Percentiles rank a stretch among this genome's conserved stretches.
Conservation (phyloP, 1,139 yeast genomes). For the Candida sp. region DNA sequence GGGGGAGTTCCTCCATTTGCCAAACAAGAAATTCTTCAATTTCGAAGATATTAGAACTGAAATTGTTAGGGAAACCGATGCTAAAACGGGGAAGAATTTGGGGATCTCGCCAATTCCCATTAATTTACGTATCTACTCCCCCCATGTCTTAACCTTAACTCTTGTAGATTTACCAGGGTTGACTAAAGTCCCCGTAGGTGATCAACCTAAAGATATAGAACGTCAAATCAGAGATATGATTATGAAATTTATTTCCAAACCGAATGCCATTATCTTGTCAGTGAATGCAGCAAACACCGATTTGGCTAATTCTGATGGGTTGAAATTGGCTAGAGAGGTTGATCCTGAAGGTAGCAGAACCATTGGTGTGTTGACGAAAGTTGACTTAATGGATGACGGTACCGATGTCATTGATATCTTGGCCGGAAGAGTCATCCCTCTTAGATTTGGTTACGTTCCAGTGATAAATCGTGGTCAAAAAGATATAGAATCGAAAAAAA, state of each 20-base stretch:
- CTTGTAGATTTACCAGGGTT: constrained; percentile 97
- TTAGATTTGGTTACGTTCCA: constrained; percentile 95
- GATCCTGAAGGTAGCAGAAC: constrained; percentile 98
- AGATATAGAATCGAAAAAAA: constrained; percentile 84
- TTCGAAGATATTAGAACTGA: constrained; percentile 91
- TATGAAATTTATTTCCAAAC: constrained; percentile 89
- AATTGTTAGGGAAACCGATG: constrained; percentile 90
- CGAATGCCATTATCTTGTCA: constrained; percentile 92
- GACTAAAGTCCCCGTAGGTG: constrained; percentile 99
- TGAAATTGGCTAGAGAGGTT: constrained; percentile 94
- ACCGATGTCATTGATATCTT: constrained; percentile 98
- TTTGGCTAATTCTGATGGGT: constrained; percentile 96
- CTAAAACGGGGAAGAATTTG: constrained; percentile 86
- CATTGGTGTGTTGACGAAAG: constrained; percentile 95
- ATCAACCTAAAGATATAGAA: constrained; percentile 97
- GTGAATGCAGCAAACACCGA: constrained; percentile 98
- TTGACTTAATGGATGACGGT: constrained; percentile 97
- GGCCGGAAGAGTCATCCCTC: constrained; percentile 94
- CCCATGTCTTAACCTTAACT: constrained; percentile 92
- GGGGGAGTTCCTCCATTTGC: constrained; percentile 97
- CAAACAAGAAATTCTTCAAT: constrained; percentile 82
- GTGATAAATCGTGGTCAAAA: constrained; percentile 98
- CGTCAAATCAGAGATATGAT: constrained; percentile 93
- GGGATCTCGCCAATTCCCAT: constrained; percentile 95
- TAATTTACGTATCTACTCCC: constrained; percentile 91